phyloP scores from a whole-genome alignment of 306 rosid species.

The Cicer arietinum region DNA sequence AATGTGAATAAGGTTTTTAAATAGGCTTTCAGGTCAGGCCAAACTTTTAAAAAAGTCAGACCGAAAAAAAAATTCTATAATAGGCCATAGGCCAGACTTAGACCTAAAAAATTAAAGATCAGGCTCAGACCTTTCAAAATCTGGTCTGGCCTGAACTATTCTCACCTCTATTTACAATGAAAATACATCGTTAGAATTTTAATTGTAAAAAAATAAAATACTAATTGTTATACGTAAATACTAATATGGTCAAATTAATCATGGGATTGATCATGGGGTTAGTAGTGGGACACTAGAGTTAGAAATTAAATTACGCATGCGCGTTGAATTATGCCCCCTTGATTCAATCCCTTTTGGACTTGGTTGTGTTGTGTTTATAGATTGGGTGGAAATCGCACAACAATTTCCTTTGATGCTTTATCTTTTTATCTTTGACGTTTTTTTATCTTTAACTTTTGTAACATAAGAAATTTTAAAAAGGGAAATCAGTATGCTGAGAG shows the following conservation, averaged over 20 bases:
- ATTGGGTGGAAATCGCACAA: slow-evolving; percentile 10
- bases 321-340: not conserved
- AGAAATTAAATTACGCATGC: not conserved
- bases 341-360: slow-evolving; percentile 2
- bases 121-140: no score
- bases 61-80: no score
- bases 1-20: no score
- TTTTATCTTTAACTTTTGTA: not conserved
- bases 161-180: no score
- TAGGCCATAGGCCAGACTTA: no score
- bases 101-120: no score
- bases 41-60: no score
- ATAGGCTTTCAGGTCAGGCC: no score
- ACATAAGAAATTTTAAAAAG: no score
- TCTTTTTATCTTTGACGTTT: not conserved
- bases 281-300: not conserved
- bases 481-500: no score
- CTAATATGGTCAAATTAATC: not conserved
- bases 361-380: not conserved
- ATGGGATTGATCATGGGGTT: not conserved
- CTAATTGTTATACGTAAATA: not conserved
- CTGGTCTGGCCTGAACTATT: no score
- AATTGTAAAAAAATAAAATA: no score
- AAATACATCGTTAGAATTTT: not conserved
- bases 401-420: not conserved